Evolutionary conservation across 176 grass and related monocot species (phyloP), one percentile per base, ranked within the genome.

Genomic region (Avena insularis): DNA sequence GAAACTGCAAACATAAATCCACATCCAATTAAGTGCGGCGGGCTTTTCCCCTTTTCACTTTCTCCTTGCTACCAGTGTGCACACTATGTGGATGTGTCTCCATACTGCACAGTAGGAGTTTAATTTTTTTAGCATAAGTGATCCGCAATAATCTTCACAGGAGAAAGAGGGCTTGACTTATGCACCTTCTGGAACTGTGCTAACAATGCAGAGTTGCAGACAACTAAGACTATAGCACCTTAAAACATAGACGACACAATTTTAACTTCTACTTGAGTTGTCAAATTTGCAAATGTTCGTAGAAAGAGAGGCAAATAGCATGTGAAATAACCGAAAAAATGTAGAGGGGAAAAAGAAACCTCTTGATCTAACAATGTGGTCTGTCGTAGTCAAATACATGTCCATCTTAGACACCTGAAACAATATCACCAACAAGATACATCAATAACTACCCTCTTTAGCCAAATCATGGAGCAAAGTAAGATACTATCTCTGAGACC

Each of bases 391-490:
- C 79, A 98, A 81, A 85, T 98, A 98, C 92, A 92, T 92, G 62
- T 94, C 93, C 96, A 98, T 95, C 75, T 94, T 92, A 50, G 70
- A 92, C 19, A 98, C 93, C 96, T 98, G 82, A 74, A 91, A 91
- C n/a, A 35, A 78, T 75, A 89, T 68, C 61, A 86, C 47, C 48
- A 90, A 84, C 1, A 51, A 47, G 31, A 83, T 45, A 85, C 33
- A 73, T 51, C 25, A 33, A 29, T 62, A 64, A 64, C 31, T 15
- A 61, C 54, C 58, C 36, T 38, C 35, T 5, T 33, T 74, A 29
- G 57, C 36, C 20, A 83, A 84, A 63, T 20, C 71, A 46, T 23
- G 63, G 17, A 82, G 69, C 33, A 62, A 15, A 12, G n/a, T 78
- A 65, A 4, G 8, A 74, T 62, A 81, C 19, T 9, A 77, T 17